A percentile compares a stretch with the other conserved stretches of the same genome.
Conservation (phyloP, 2,329 filamentous ascomycete species). For the Monilinia fructicola region DNA sequence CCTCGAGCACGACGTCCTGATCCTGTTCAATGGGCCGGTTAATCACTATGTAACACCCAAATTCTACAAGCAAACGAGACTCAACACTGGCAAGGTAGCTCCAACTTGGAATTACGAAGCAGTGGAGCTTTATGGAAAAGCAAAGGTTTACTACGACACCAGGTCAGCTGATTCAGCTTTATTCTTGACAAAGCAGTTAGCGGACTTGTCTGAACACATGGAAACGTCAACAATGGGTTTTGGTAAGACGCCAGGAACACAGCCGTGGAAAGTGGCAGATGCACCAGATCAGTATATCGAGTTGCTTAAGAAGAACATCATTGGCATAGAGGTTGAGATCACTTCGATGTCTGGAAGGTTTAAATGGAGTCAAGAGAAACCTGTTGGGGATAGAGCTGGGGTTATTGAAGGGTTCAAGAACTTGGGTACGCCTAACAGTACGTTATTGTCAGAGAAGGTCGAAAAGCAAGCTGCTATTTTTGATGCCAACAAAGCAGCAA, state of each 20-base stretch:
- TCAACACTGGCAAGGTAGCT: slow-evolving; percentile 62
- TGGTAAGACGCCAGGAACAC: slow-evolving; percentile 41
- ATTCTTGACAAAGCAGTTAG: slow-evolving; percentile 54
- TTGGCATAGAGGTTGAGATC: slow-evolving; percentile 60
- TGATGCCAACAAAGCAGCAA: slow-evolving; percentile 20
- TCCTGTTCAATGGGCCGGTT: slow-evolving; percentile 58
- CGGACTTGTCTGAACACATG: slow-evolving; percentile 51
- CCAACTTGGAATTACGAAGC: slow-evolving; percentile 71
- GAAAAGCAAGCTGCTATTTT: slow-evolving; percentile 4
- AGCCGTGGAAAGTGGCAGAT: slow-evolving; percentile 57
- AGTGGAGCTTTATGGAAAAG: slow-evolving; percentile 61
- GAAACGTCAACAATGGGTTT: slow-evolving; percentile 60
- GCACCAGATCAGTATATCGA: slow-evolving; percentile 57
- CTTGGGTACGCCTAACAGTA: slow-evolving; percentile 35
- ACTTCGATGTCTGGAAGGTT: slow-evolving; percentile 59
- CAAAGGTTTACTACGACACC: slow-evolving; percentile 53
- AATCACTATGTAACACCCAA: slow-evolving; percentile 69
- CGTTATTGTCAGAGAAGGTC: slow-evolving; percentile 6
- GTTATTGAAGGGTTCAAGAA: slow-evolving; percentile 56
- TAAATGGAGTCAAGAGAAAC: slow-evolving; percentile 66
- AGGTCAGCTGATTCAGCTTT: slow-evolving; percentile 46
- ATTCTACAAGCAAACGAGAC: slow-evolving; percentile 67
- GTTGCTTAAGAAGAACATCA: slow-evolving; percentile 57
- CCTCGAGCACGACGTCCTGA: slow-evolving; percentile 55
- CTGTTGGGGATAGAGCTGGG: slow-evolving; percentile 53